Evolutionary conservation across 306 rosid species (phyloP), one percentile per base, ranked within the genome.

Genomic region (Trichosanthes truncata): DNA sequence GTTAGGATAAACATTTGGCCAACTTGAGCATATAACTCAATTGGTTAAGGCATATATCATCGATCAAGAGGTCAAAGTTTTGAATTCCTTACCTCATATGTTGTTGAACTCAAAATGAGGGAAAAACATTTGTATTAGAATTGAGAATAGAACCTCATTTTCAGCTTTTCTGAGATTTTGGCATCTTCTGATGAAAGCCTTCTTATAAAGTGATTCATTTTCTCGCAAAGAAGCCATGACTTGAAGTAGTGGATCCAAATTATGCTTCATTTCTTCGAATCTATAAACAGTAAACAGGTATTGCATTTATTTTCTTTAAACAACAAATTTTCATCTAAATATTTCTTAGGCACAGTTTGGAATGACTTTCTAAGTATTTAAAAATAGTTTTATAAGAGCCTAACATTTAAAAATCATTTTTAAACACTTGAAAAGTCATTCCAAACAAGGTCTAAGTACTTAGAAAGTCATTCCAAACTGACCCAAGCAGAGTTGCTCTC

Each of bases 121-220:
- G 0, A 45, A 48, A 45, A 65, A 6, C 8, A 35, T 46, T 15
- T 13, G 48, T 71, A 38, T 60, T 46, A 41, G 61, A 74, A 49
- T 76, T 63, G 60, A 61, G 79, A 63, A 25, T 15, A 52, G 52
- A 57, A 91, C 99, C 97, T 93, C 97, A 57, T 80, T 84, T 88
- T 93, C 99, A 60, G 97, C 91, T 79, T 88, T 90, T 73, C 76
- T 68, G 79, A 95, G 99, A 89, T 93, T 89, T 51, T 91, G 91
- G 63, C 96, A 87, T 87, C 96, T 93, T 74, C 71, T 85, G 38
- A 78, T 53, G 82, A 95, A 93, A 31, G 97, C 97, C 73, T 85
- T 88, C 74, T 73, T 79, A 66, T 90, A 90, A 63, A 87, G 82
- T 31, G 83, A 79, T 80, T 88, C 82, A 77, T 87, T 89, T 53